Conservation (phyloP, 257 asterid genomes). For the Scutellaria baicalensis region DNA sequence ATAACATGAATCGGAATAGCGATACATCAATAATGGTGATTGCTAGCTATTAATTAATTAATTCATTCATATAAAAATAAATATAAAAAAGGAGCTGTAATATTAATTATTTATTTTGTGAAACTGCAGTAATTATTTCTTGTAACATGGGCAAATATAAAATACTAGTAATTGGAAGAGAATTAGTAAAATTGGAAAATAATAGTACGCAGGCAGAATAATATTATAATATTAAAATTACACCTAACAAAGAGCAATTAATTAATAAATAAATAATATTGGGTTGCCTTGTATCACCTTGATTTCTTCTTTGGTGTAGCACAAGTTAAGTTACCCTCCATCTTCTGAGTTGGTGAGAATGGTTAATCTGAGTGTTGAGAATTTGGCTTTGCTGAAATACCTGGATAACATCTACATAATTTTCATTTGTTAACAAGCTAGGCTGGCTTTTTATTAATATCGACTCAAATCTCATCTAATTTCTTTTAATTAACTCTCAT, state of each 20-base stretch:
- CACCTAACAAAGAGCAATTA: not conserved
- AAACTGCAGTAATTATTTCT: too few species aligned
- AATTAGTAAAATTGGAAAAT: too few species aligned
- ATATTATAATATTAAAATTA: not conserved
- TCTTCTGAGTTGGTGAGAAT: not conserved
- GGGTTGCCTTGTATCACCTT: not conserved
- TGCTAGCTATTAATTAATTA: too few species aligned
- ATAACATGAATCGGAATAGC: not conserved
- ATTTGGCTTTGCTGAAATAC: not conserved
- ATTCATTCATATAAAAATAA: not conserved
- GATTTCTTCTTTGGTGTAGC: not conserved
- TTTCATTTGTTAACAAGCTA: too few species aligned
- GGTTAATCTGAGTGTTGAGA: slow-evolving; percentile 1
- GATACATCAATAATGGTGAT: not conserved
- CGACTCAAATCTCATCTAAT: too few species aligned
- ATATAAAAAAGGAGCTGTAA: not conserved
- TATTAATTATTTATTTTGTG: too few species aligned
- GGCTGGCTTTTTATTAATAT: too few species aligned
- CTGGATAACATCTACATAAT: not conserved
- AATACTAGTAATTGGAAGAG: too few species aligned
- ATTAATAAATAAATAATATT: too few species aligned
- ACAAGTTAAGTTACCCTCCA: not conserved
- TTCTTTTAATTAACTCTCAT: too few species aligned
- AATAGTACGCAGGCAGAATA: too few species aligned
- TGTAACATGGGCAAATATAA: too few species aligned